Evolutionary conservation across 208 protist genomes (phyloP).

Genomic region (Acanthamoeba healyi): DNA sequence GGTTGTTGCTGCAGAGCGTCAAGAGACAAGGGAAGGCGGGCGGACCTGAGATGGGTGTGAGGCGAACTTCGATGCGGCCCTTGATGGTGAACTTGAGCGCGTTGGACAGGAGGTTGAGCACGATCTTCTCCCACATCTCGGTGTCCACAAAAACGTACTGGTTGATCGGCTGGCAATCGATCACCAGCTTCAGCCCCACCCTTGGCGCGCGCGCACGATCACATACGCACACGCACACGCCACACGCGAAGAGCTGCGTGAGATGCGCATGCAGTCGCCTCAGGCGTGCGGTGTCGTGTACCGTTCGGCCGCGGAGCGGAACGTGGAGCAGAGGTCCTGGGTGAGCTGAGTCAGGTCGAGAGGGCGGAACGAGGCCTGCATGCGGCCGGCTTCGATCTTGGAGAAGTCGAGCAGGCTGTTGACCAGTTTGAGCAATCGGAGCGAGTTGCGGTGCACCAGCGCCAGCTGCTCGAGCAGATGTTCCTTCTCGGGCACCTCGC

Average conservation of each 20-base stretch:
- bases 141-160: conserved; percentile 58
- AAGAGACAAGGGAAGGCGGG: neutral
- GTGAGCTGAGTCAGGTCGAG: conserved; percentile 76
- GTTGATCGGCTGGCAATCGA: neutral
- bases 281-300: too few species aligned
- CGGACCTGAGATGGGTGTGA: neutral
- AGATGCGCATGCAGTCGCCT: conserved; percentile 74
- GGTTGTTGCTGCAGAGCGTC: neutral
- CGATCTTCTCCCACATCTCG: conserved; percentile 80
- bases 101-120: conserved; percentile 78
- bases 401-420: conserved; percentile 77
- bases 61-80: conserved; percentile 13
- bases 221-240: too few species aligned
- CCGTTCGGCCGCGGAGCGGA: conserved; percentile 38
- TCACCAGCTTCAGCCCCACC: neutral
- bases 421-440: conserved; percentile 73
- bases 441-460: conserved; percentile 11
- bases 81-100: conserved; percentile 80
- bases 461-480: conserved; percentile 17
- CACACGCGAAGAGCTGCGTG: conserved; percentile 79
- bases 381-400: conserved; percentile 74
- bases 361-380: conserved; percentile 72
- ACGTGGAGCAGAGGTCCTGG: conserved; percentile 54
- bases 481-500: neutral
- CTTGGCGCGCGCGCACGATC: too few species aligned